These are phyloP conservation scores for Backusella sp. DNA, from an alignment of 192 early-diverging fungal species.

Conservation along the genomic window DNA sequence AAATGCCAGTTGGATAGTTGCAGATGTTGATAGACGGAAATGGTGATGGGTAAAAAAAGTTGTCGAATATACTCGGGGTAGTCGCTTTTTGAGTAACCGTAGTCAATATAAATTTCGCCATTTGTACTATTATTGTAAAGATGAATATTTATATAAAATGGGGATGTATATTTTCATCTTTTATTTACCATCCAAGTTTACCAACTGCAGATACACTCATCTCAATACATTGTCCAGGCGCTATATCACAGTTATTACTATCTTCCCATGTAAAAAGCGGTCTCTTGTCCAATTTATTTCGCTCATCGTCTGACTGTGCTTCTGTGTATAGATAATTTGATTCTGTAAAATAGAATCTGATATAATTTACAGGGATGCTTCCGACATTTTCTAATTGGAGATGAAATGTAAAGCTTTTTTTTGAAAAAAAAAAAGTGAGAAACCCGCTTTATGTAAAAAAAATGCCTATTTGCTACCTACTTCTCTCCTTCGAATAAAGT, in stretches of 20 bases:
- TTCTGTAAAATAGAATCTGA: constrained; percentile 55
- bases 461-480: not conserved
- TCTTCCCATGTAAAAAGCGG: constrained; percentile 52
- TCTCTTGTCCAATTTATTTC: constrained; percentile 72
- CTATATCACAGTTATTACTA: constrained; percentile 38
- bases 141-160: not conserved
- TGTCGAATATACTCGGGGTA: constrained; percentile 51
- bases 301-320: constrained; percentile 58
- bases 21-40: constrained; percentile 67
- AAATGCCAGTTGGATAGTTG: constrained; percentile 63
- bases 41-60: constrained; percentile 61
- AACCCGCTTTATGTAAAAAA: not conserved
- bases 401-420: not conserved
- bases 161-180: not conserved
- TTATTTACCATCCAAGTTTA: constrained; percentile 45
- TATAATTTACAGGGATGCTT: constrained; percentile 61
- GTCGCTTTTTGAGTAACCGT: constrained; percentile 50
- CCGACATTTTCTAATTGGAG: constrained; percentile 71
- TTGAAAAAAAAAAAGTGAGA: not conserved
- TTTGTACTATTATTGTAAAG: constrained; percentile 47
- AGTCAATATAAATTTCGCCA: constrained; percentile 67
- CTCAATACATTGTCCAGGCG: constrained; percentile 44
- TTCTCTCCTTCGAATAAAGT: constrained; percentile 84
- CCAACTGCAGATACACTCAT: constrained; percentile 70
- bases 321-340: constrained; percentile 36